Evolutionary conservation across 2,329 filamentous ascomycete species (phyloP).

Genomic region (Aureobasidium sp.): DNA sequence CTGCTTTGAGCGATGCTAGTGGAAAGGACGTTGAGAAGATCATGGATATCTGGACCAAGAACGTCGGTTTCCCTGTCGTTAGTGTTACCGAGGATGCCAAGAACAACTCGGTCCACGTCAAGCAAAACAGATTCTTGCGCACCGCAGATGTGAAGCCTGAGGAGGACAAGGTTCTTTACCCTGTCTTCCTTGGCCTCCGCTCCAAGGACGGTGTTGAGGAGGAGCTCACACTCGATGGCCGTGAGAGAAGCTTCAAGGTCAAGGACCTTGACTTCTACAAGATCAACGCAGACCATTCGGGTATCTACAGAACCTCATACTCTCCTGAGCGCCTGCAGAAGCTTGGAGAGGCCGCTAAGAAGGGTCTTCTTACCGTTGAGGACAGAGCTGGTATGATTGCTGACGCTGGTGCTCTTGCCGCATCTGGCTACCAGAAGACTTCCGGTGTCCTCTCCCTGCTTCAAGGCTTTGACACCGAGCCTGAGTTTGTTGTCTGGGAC

Average conservation of each 20-base stretch:
- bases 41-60: constrained; percentile 96
- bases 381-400: constrained; percentile 86
- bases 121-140: constrained; percentile 90
- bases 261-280: constrained; percentile 86
- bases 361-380: constrained; percentile 73
- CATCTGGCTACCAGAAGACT: constrained; percentile 88
- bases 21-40: constrained; percentile 84
- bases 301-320: constrained; percentile 87
- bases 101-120: constrained; percentile 68
- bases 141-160: constrained; percentile 91
- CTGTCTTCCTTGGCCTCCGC: constrained; percentile 78
- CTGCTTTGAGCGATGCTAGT: constrained; percentile 75
- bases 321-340: constrained; percentile 74
- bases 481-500: constrained; percentile 90
- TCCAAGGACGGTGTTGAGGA: constrained; percentile 78
- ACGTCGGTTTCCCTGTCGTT: constrained; percentile 87
- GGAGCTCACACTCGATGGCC: constrained; percentile 59
- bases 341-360: constrained; percentile 76
- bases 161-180: constrained; percentile 80
- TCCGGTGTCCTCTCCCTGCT: constrained; percentile 79
- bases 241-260: constrained; percentile 71
- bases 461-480: constrained; percentile 72
- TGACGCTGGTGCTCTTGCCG: constrained; percentile 80
- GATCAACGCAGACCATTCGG: constrained; percentile 89
- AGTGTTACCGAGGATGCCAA: constrained; percentile 69